Evolutionary conservation across 2,329 filamentous ascomycete genomes (phyloP), one percentile per base, ranked within the genome.

Genomic region (Cordyceps cateniannulata): DNA sequence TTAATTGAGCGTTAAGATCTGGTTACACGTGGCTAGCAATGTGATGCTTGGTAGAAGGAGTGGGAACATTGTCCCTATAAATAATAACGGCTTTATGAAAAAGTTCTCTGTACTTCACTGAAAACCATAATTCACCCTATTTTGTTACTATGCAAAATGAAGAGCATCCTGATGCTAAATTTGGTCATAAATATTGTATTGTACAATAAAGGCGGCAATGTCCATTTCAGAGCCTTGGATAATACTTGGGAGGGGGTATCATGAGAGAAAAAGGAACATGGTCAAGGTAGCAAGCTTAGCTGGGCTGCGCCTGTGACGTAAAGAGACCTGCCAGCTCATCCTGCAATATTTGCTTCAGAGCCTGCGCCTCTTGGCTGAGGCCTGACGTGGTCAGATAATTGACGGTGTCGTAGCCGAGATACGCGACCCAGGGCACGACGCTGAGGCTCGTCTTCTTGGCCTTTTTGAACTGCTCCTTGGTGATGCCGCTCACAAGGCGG

Each of bases 391-490:
- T 71, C n/a, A 82, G 68, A 57, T 78, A 72, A 51, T 75, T 75
- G 57, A 79, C 74, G 0, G 79, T 79, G 59, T 82, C 79, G n/a
- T 78, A 70, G 8, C 75, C 76, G 29, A 81, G 69, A 22, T 73
- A 74, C 2, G 70, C 70, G 18, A 76, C 67, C 74, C 74, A 76
- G 2, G 69, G 69, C n/a, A 72, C 60, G 6, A 68, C 64, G 45
- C 67, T 68, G 62, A 76, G 69, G 55, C 75, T 67, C 29, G 68
- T 69, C 25, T 68, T 63, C 63, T 66, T 70, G 56, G 66, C 65
- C 25, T 48, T 16, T n/a, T 10, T 24, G n/a, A 62, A 50, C n/a
- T 50, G 35, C 10, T 47, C 42, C n/a, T 18, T 22, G 35, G 51
- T 55, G 32, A 53, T 44, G 20, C 45, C 47, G 32, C 62, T 32